These are phyloP conservation scores for Cyclotella cryptica DNA, from an alignment of 108 stramenopile genomes.

Conservation along the genomic window DNA sequence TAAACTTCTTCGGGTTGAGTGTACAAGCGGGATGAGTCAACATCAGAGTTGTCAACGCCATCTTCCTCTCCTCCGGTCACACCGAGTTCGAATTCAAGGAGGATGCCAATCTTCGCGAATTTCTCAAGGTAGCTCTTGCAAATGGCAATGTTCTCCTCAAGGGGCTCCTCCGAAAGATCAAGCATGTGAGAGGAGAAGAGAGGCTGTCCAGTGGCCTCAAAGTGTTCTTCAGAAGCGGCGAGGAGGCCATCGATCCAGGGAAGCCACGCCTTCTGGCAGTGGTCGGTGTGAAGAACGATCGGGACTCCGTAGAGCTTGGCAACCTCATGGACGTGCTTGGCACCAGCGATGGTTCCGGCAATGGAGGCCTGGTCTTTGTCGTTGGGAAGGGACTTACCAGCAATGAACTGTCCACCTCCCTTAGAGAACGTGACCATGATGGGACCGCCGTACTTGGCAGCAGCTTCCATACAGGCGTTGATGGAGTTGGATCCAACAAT, in stretches of 20 bases:
- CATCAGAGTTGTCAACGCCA: constrained; percentile 95
- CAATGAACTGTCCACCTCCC: constrained; percentile 95
- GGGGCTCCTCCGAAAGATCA: constrained; percentile 95
- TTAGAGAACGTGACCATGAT: constrained; percentile 94
- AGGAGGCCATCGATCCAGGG: constrained; percentile 97
- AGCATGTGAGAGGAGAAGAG: constrained; percentile 98
- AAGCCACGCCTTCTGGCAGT: constrained; percentile 95
- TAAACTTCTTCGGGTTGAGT: constrained; percentile 96
- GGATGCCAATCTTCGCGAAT: constrained; percentile 87
- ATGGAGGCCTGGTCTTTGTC: constrained; percentile 86
- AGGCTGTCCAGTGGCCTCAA: constrained; percentile 82
- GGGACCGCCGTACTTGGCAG: constrained; percentile 90
- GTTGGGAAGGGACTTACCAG: constrained; percentile 92
- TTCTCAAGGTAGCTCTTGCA: constrained; percentile 95
- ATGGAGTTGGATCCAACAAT: constrained; percentile 92
- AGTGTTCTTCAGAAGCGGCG: constrained; percentile 91
- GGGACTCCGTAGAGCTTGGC: constrained; percentile 95
- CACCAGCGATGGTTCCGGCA: constrained; percentile 90
- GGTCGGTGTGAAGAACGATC: constrained; percentile 96
- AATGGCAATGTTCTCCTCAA: constrained; percentile 97
- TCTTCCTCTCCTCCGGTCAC: constrained; percentile 98
- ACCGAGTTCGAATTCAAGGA: constrained; percentile 97
- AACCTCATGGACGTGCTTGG: constrained; percentile 95
- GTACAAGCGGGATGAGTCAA: constrained; percentile 93
- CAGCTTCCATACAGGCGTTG: constrained; percentile 96